Evolutionary conservation across 2,329 filamentous ascomycete genomes (phyloP), one percentile per base, ranked within the genome.

Genomic region (Colletotrichum liaoningense): DNA sequence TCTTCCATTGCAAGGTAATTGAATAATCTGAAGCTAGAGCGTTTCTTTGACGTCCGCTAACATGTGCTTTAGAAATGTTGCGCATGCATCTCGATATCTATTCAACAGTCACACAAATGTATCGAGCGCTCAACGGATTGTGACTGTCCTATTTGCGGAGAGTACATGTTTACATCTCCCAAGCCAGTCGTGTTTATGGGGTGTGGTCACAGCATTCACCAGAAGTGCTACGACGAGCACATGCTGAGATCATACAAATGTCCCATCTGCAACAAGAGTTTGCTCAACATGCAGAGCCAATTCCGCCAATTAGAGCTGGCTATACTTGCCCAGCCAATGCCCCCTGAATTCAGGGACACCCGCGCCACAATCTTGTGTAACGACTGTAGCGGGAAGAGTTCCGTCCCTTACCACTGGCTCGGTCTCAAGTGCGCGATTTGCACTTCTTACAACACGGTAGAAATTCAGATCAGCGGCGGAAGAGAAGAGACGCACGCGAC

Each of bases 251-350:
- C 95, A 6, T 99, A 98, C 85, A 97, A 96, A 79, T 99, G 97
- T 79, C 97, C 96, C 0, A 95, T 98, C 62, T 99, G 97, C 88
- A 97, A 93, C 84, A 97, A 97, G 83, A 98, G 94, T 76, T 93
- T 97, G n/a, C 91, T 95, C 76, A 98, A 98, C 80, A 99, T 99
- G 96, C 96, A 98, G 80, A 90, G 94, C 49, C 94, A 97, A 77
- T 99, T 98, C 85, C 92, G 95, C 62, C 97, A 97, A 77, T 85
- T 98, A 42, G 96, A 98, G 79, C 90, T 95, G 65, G 93, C 95
- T 63, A 98, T 99, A 73, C 89, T 93, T 76, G 89, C 89, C 57
- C 97, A 99, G 80, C 97, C 97, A 1, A 98, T 99, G 95, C 97
- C 97, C 0, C 84, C 88, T 6, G 94, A 97, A 75, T 97, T 95